These are phyloP conservation scores for Laburnicola sp. DNA, from an alignment of 2,329 filamentous ascomycete genomes.

Conservation along the genomic window DNA sequence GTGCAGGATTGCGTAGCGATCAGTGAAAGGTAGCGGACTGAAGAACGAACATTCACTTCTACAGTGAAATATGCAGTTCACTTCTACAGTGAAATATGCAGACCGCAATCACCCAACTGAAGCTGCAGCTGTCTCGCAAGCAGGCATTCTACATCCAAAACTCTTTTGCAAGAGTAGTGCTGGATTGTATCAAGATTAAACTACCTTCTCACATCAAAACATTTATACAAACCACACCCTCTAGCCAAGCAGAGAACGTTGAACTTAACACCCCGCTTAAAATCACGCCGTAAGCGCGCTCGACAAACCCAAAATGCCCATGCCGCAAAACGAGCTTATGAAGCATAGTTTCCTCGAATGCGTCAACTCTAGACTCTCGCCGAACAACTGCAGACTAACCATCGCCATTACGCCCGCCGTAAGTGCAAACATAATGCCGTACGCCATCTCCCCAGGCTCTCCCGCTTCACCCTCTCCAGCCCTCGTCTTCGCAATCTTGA, in stretches of 20 bases:
- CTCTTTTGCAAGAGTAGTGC: too few species aligned
- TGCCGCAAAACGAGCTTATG: constrained; percentile 79
- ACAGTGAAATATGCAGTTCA: too few species aligned
- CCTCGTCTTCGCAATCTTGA: constrained; percentile 66
- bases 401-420: constrained; percentile 96
- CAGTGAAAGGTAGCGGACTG: too few species aligned
- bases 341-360: constrained; percentile 78
- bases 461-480: constrained; percentile 47
- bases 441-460: constrained; percentile 60
- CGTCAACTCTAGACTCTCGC: constrained; percentile 80
- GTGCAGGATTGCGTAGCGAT: too few species aligned
- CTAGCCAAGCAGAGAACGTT: neutral
- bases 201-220: neutral
- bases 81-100: too few species aligned
- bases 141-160: too few species aligned
- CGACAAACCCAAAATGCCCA: constrained; percentile 83
- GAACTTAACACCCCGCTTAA: neutral
- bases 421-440: constrained; percentile 81
- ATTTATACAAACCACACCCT: neutral
- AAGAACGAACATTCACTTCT: too few species aligned
- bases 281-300: constrained; percentile 72
- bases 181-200: too few species aligned
- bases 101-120: too few species aligned
- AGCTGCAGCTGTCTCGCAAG: too few species aligned
- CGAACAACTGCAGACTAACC: constrained; percentile 85